Evolutionary conservation across 2,329 filamentous ascomycete genomes (phyloP), one percentile per base, ranked within the genome.

Genomic region (Colletotrichum siamense): DNA sequence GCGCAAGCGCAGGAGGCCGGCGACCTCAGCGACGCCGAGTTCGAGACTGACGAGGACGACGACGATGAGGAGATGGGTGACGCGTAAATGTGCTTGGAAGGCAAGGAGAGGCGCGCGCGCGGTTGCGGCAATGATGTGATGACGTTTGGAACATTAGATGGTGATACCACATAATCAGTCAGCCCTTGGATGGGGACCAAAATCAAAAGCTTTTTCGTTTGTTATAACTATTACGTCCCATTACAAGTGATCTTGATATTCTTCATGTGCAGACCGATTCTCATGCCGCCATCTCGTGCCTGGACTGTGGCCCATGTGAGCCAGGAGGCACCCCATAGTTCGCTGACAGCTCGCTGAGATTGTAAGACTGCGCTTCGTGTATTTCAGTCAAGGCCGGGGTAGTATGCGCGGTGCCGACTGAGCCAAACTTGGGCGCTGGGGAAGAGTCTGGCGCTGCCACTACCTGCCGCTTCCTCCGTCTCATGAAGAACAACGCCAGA

Each of bases 1-100:
- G 93, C 91, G 69, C 91, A 95, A 86, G 94, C 95, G 62, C 92
- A 94, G 82, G 94, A 95, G 81, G 87, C 91, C 72, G 92, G 93
- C 67, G 90, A 91, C 13, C 83, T 94, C 82, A 92, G 87, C 81
- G 95, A 96, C 76, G 83, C 91, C 59, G 94, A 96, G 78, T 94
- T 95, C 79, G 94, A 95, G 81, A 83, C 89, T 10, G 89, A 89
- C 9, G 91, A 91, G 15, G 91, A 92, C 22, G 90, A 90, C 8
- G 89, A 89, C 44, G 88, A 87, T 24, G 88, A 89, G 70, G 88
- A 88, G 62, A 88, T 87, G 77, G 88, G 86, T 81, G 79, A 78
- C 57, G 63, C 70, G 44, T 65, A 26, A 59, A 73, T 49, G 57
- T 28, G 28, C 34, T 52, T 52, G n/a, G n/a, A 2, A 52, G 44